Conservation (phyloP, 305 asterid genomes). For the Fraxinus greggii region DNA sequence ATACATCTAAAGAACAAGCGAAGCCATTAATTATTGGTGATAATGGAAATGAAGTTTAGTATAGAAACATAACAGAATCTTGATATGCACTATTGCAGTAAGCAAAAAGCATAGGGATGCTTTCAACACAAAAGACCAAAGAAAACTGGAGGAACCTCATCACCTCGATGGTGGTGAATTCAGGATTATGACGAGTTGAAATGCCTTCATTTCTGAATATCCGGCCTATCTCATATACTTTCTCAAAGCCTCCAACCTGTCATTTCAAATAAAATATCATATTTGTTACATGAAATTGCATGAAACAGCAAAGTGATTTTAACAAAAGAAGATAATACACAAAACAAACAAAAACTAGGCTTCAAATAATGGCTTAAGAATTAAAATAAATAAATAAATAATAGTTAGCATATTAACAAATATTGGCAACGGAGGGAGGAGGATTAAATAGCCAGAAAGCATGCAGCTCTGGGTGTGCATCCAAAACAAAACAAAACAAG, state of each 20-base stretch:
- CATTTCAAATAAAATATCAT: constrained; percentile 24
- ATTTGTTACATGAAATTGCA: constrained; percentile 16
- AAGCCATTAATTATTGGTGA: constrained; percentile 24
- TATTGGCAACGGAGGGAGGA: neutral
- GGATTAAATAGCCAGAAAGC: neutral
- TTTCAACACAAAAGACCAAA: constrained; percentile 8
- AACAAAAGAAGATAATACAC: constrained; percentile 9
- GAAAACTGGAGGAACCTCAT: constrained; percentile 21
- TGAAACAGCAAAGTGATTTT: neutral
- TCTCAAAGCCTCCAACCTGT: constrained; percentile 98
- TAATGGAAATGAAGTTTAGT: constrained; percentile 16
- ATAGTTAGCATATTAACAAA: neutral
- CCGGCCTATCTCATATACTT: constrained; percentile 94
- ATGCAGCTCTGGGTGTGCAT: neutral
- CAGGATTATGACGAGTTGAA: constrained; percentile 99
- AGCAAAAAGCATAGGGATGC: neutral
- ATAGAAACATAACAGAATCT: neutral
- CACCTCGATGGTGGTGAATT: constrained; percentile 98
- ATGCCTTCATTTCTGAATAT: constrained; percentile 96
- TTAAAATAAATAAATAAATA: neutral
- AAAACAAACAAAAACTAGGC: neutral
- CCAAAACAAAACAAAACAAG: neutral
- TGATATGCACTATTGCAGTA: constrained; percentile 5
- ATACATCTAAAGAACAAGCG: constrained; percentile 59
- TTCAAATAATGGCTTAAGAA: neutral